Evolutionary conservation across 1,139 yeast species (phyloP).

Genomic region (Saccharomyces hybrid): DNA sequence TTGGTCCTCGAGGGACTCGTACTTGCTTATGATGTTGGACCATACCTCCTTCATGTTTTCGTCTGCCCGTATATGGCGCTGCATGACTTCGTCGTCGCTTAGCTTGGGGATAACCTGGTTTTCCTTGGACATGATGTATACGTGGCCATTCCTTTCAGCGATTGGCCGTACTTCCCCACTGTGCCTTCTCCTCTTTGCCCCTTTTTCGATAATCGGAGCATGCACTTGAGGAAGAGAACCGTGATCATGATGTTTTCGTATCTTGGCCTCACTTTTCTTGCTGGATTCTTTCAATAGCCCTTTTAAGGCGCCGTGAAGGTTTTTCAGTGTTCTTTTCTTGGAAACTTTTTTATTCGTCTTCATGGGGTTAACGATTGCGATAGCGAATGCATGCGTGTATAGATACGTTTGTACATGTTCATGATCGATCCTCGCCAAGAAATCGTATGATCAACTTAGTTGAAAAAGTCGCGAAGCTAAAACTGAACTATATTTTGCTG

Average conservation of each 20-base stretch:
- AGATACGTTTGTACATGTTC: neutral
- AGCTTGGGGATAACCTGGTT: slow-evolving; percentile 27
- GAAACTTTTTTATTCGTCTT: slow-evolving; percentile 35
- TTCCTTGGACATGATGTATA: slow-evolving; percentile 29
- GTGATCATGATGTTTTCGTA: neutral
- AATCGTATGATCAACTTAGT: neutral
- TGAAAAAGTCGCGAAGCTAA: neutral
- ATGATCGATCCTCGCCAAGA: neutral
- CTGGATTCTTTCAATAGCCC: slow-evolving; percentile 13
- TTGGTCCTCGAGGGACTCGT: slow-evolving; percentile 46
- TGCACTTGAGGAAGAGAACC: neutral
- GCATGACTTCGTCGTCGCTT: slow-evolving; percentile 30
- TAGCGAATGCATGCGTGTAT: neutral
- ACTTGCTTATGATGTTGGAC: slow-evolving; percentile 48
- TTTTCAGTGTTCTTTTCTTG: slow-evolving; percentile 12
- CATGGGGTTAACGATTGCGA: neutral
- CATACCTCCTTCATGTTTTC: slow-evolving; percentile 37
- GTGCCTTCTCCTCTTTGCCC: neutral
- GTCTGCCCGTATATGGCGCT: slow-evolving; percentile 33
- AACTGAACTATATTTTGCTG: neutral
- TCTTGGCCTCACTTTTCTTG: neutral
- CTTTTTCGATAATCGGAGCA: neutral
- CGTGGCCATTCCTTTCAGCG: slow-evolving; percentile 13
- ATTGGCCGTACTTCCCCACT: neutral
- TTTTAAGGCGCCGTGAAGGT: slow-evolving; percentile 22